Evolutionary conservation across 2,329 filamentous ascomycete species (phyloP).

Genomic region (Cladosporium sp.): DNA sequence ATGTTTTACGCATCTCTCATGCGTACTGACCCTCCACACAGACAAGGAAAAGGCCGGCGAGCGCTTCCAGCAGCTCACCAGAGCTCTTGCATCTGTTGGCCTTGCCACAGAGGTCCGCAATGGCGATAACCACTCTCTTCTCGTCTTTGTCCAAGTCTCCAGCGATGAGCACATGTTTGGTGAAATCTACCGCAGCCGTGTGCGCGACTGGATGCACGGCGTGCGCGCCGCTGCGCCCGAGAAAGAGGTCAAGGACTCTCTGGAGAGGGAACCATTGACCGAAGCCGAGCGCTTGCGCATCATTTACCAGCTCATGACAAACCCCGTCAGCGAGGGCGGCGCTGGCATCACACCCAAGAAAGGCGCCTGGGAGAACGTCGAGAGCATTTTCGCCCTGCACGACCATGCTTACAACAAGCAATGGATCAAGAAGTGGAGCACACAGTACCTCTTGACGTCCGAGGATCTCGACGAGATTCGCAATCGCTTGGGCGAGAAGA

Average conservation of each 20-base stretch:
- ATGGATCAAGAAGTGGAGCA: slow-evolving; percentile 51
- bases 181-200: slow-evolving; percentile 74
- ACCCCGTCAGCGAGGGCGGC: slow-evolving; percentile 44
- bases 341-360: slow-evolving; percentile 50
- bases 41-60: slow-evolving; percentile 66
- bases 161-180: slow-evolving; percentile 70
- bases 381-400: slow-evolving; percentile 47
- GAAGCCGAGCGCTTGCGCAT: slow-evolving; percentile 85
- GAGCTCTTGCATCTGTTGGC: slow-evolving; percentile 72
- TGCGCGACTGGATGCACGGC: slow-evolving; percentile 92
- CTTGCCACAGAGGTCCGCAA: slow-evolving; percentile 82
- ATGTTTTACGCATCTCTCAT: neutral
- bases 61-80: slow-evolving; percentile 73
- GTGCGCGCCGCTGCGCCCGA: slow-evolving; percentile 74
- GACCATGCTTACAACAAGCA: slow-evolving; percentile 50
- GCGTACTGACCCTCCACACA: slow-evolving; percentile 30
- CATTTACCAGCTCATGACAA: slow-evolving; percentile 70
- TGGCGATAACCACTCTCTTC: slow-evolving; percentile 68
- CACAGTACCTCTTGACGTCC: slow-evolving; percentile 41
- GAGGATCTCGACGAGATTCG: slow-evolving; percentile 50
- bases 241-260: slow-evolving; percentile 63
- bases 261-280: slow-evolving; percentile 71
- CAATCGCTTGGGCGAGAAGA: slow-evolving; percentile 52
- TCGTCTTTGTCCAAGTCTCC: slow-evolving; percentile 79
- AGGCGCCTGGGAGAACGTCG: slow-evolving; percentile 47